Base-by-base conservation (phyloP, 345 rosid species). In the Triadica sebifera region DNA sequence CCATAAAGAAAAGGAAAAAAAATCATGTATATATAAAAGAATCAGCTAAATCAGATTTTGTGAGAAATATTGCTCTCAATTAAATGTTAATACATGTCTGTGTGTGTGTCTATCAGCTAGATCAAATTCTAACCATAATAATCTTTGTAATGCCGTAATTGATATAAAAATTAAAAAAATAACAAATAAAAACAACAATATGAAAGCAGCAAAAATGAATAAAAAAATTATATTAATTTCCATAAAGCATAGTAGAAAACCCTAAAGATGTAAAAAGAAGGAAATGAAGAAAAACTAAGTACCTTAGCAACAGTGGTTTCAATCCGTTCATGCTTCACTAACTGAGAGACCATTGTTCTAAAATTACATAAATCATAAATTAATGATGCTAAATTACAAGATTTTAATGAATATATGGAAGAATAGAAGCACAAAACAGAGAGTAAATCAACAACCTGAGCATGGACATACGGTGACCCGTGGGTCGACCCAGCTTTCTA, bases 281-380 rank as follows among this genome's bases (percentile, higher is more conserved):
- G 47, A 43, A 56, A 55, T 29, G 4, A 46, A 41, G 0, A 4
- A 16, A 10, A 41, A 19, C 9, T 16, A 58, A 65, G 25, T 74
- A 86, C 98, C 90, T 92, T 94, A 22, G 97, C 87, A 70, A 94
- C 95, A 15, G 97, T 92, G 72, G 98, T 94, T 69, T 92, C 97
- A 13, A 92, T 89, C 5, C 98, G 86, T 82, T 94, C 98, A 75
- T 92, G 98, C 84, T 92, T 92, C 77, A 92, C 92, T 87, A 94
- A 49, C 74, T 92, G 97, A n/a, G 98, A 94, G 37, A 91, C 98
- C 97, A 94, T 83, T 49, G 97, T 92, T 81, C 98, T 92, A 84
- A 24, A 38, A 67, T 56, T 6, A 71, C 1, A 63, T 34, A 56
- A 49, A 34, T 0, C 12, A 51, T 1, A 16, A 29, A 51, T 72